These are phyloP conservation scores for Chrysoporthe austroafricana DNA, from an alignment of 2,329 filamentous ascomycete genomes.

Conservation along the genomic window DNA sequence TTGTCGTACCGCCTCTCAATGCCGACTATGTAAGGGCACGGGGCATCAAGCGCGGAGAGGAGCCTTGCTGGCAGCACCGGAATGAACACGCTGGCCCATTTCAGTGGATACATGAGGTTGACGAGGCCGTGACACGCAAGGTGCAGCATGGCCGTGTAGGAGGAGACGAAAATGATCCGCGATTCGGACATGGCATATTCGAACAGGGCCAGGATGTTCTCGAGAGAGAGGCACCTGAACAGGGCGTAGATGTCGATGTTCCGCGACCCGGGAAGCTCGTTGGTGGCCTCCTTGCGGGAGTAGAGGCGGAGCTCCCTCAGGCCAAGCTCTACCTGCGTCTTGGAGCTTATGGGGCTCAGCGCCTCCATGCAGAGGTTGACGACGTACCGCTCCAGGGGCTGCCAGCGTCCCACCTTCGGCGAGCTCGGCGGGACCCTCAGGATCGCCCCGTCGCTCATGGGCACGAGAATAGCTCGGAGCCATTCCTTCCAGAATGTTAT, in stretches of 20 bases:
- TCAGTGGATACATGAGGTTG: constrained; percentile 84
- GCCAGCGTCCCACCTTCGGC: constrained; percentile 90
- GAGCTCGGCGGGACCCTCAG: constrained; percentile 85
- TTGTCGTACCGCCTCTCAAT: constrained; percentile 91
- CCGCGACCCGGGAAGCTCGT: constrained; percentile 90
- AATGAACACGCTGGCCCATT: constrained; percentile 94
- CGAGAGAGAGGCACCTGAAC: constrained; percentile 86
- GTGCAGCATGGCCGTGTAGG: constrained; percentile 94
- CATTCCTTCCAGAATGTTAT: constrained; percentile 98
- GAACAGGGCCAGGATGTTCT: constrained; percentile 89
- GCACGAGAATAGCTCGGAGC: constrained; percentile 90
- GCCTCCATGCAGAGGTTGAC: constrained; percentile 96
- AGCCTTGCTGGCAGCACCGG: constrained; percentile 86
- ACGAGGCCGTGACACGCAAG: constrained; percentile 86
- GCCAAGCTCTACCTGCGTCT: constrained; percentile 92
- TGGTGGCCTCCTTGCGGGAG: constrained; percentile 87
- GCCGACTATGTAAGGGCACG: constrained; percentile 95
- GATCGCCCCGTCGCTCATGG: constrained; percentile 88
- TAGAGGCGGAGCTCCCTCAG: constrained; percentile 90
- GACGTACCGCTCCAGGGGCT: constrained; percentile 93
- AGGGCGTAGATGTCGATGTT: constrained; percentile 92
- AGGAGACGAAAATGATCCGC: constrained; percentile 93
- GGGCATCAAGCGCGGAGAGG: constrained; percentile 88
- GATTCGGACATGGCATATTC: constrained; percentile 94
- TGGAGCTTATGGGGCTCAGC: constrained; percentile 86